A percentile compares a stretch with the other conserved stretches of the same genome.
phyloP scores from a whole-genome alignment of 192 early-diverging fungal genomes.

The Coemansia umbellata region DNA sequence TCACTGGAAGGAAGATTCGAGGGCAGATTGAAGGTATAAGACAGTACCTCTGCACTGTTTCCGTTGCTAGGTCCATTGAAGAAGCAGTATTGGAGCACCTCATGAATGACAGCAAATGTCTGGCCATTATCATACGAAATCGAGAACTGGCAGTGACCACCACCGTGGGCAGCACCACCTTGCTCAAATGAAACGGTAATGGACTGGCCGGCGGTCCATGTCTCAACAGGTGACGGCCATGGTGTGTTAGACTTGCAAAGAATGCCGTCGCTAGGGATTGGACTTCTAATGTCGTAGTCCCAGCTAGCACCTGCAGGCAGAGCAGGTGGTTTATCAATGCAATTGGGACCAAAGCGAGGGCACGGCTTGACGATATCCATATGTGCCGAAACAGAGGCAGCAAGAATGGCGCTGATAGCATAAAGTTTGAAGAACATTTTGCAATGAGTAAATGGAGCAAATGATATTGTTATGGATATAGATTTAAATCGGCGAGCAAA shows the following conservation, averaged over 20 bases:
- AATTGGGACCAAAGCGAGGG: constrained; percentile 24
- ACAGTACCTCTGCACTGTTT: constrained; percentile 4
- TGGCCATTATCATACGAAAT: constrained; percentile 59
- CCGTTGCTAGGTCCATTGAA: constrained; percentile 8
- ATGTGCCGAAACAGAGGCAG: constrained; percentile 45
- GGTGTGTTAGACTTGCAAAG: constrained; percentile 33
- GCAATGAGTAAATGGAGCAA: too few species aligned
- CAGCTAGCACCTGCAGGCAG: constrained; percentile 21
- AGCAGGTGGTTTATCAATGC: constrained; percentile 1
- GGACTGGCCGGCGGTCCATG: constrained; percentile 50
- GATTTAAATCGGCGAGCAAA: too few species aligned
- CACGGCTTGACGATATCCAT: constrained; percentile 43
- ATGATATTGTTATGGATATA: too few species aligned
- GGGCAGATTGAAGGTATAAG: constrained; percentile 56
- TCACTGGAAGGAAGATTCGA: constrained; percentile 46
- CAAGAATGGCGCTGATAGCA: constrained; percentile 3
- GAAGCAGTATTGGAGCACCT: constrained; percentile 39
- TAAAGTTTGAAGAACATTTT: neutral
- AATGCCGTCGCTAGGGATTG: constrained; percentile 21
- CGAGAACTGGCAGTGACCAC: constrained; percentile 66
- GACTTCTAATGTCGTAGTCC: constrained; percentile 37
- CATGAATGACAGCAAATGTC: constrained; percentile 57
- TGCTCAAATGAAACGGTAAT: constrained; percentile 48
- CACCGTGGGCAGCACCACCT: constrained; percentile 34
- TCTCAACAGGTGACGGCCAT: constrained; percentile 33